A percentile compares a stretch with the other conserved stretches of the same genome.
phyloP scores from a whole-genome alignment of 306 rosid species.

The Vigna trinervia region DNA sequence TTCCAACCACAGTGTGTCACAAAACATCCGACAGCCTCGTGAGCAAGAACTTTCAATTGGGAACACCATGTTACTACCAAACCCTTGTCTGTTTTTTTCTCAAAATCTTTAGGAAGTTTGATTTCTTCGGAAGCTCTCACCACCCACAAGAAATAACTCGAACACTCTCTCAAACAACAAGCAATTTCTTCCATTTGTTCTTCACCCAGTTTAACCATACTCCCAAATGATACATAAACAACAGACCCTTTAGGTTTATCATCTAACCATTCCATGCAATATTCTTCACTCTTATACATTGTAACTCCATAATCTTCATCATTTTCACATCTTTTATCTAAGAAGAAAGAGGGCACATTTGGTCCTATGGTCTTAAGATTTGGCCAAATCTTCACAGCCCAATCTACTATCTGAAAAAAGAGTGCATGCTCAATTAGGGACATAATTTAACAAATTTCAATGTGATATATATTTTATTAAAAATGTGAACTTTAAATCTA shows the following conservation, averaged over 20 bases:
- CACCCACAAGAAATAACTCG: conserved; percentile 43
- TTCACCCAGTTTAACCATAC: conserved; percentile 1
- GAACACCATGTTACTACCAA: neutral
- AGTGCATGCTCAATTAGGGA: neutral
- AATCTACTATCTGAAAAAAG: neutral
- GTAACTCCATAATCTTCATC: conserved; percentile 44
- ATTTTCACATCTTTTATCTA: conserved; percentile 47
- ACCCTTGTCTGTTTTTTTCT: neutral
- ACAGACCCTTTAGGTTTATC: conserved; percentile 44
- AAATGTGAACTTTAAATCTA: neutral
- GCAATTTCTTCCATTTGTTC: conserved; percentile 39
- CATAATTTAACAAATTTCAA: no score
- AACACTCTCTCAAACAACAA: conserved; percentile 21
- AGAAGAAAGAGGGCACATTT: conserved; percentile 40
- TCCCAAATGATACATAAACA: conserved; percentile 42
- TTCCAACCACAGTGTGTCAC: conserved; percentile 4
- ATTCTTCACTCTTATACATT: conserved; percentile 41
- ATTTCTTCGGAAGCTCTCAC: conserved; percentile 31
- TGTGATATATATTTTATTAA: no score
- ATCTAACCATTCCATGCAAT: conserved; percentile 48
- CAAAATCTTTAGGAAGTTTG: conserved; percentile 44
- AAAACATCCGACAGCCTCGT: neutral
- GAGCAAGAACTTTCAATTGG: neutral
- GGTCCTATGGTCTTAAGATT: neutral
- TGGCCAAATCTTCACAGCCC: neutral